Percentiles rank a stretch among this genome's conserved stretches.
These are phyloP conservation scores for Aspergillus neotritici DNA, from an alignment of 2,329 filamentous ascomycete genomes.

Conservation along the genomic window DNA sequence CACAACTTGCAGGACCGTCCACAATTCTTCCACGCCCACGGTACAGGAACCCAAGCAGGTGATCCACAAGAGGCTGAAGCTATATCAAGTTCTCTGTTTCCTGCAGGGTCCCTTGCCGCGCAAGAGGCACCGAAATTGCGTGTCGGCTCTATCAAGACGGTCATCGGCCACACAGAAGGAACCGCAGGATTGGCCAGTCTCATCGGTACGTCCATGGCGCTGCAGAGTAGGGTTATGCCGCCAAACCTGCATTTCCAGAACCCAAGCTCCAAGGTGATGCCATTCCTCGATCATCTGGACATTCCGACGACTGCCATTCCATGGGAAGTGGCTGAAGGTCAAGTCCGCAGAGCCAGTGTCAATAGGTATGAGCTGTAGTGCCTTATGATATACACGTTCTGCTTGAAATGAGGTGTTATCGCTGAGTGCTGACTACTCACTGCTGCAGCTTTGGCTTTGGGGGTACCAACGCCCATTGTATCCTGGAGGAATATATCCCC, in stretches of 20 bases:
- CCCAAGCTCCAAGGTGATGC: conserved; percentile 15
- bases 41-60: conserved; percentile 23
- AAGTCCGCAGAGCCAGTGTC: conserved; percentile 2
- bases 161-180: conserved; percentile 8
- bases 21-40: conserved; percentile 40
- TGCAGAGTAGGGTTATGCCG: conserved; percentile 20
- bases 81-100: conserved; percentile 1
- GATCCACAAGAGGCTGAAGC: conserved; percentile 7
- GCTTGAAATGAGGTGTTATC: too few relatives aligned
- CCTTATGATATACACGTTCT: too few relatives aligned
- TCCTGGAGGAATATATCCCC: conserved; percentile 8
- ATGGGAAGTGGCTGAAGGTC: conserved; percentile 12
- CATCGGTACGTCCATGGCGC: conserved; percentile 15
- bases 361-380: background rate
- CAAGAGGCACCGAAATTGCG: background rate
- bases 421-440: background rate
- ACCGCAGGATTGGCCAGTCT: conserved; percentile 10
- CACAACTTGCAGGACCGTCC: conserved; percentile 13
- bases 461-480: conserved; percentile 11
- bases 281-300: conserved; percentile 12
- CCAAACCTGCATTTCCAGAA: conserved; percentile 20
- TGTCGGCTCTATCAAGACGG: conserved; percentile 11
- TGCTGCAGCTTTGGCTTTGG: conserved; percentile 5
- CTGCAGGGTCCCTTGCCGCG: background rate
- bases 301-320: conserved; percentile 8